A percentile compares a stretch with the other conserved stretches of the same genome.
phyloP scores from a whole-genome alignment of 371 early-diverging fungal genomes.

The Rhizopus sp. region DNA sequence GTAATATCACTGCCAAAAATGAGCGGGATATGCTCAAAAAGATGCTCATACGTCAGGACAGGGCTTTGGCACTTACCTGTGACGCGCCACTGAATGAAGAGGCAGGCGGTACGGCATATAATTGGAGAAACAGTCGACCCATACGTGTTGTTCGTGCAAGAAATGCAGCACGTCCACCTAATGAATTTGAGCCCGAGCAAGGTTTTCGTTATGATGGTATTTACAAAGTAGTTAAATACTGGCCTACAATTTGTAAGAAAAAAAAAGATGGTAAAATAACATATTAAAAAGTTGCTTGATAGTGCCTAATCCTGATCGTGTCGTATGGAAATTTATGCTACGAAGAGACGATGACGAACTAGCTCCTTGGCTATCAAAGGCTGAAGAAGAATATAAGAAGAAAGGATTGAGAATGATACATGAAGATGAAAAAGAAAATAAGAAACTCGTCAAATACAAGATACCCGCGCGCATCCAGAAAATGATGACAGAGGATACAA shows the following conservation, averaged over 20 bases:
- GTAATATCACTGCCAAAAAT: constrained; percentile 50
- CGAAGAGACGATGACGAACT: constrained; percentile 65
- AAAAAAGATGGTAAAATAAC: neutral
- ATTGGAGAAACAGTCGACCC: constrained; percentile 61
- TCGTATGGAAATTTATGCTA: constrained; percentile 59
- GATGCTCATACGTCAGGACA: constrained; percentile 46
- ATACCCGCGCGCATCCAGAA: constrained; percentile 22
- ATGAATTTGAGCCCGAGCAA: constrained; percentile 42
- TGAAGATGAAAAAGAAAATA: neutral
- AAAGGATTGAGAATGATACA: constrained; percentile 35
- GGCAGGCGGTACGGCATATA: constrained; percentile 43
- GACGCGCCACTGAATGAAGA: constrained; percentile 42
- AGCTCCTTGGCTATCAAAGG: constrained; percentile 61
- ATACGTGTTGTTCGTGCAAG: constrained; percentile 58
- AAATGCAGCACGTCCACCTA: constrained; percentile 32
- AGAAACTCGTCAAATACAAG: constrained; percentile 20
- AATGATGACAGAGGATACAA: constrained; percentile 38
- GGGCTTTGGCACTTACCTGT: constrained; percentile 60
- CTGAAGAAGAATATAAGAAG: constrained; percentile 31
- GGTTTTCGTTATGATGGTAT: constrained; percentile 70
- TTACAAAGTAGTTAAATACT: constrained; percentile 67
- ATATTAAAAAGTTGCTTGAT: neutral
- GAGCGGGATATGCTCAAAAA: constrained; percentile 15
- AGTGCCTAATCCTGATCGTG: constrained; percentile 19
- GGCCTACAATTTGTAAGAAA: constrained; percentile 50